These are phyloP conservation scores for Rossbeevera mucosa DNA, from an alignment of 768 basidiomycete genomes.

Conservation along the genomic window DNA sequence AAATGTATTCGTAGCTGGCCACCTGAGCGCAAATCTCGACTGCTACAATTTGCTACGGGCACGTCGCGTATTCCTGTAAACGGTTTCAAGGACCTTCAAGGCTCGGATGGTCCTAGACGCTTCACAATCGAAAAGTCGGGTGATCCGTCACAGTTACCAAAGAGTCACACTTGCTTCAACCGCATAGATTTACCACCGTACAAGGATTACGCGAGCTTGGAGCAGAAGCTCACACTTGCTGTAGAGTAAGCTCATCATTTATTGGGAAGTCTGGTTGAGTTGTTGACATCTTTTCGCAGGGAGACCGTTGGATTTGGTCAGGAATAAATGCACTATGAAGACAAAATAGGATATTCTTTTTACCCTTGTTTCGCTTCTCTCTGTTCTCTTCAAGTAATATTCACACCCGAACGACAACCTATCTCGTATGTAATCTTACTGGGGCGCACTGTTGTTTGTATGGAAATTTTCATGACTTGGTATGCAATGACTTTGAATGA, in stretches of 20 bases:
- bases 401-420: conserved; percentile 17
- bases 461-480: neutral
- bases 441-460: conserved; percentile 16
- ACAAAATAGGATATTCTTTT: conserved; percentile 8
- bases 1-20: conserved; percentile 98
- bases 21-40: conserved; percentile 92
- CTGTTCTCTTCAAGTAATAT: neutral
- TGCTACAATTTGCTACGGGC: conserved; percentile 95
- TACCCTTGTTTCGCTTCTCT: conserved; percentile 6
- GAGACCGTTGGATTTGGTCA: conserved; percentile 95
- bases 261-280: conserved; percentile 4
- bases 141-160: conserved; percentile 92
- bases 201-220: conserved; percentile 89
- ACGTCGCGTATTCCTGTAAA: conserved; percentile 97
- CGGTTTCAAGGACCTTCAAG: conserved; percentile 97
- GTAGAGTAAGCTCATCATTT: conserved; percentile 66
- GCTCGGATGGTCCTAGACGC: conserved; percentile 92
- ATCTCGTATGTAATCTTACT: conserved; percentile 31
- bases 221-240: conserved; percentile 91
- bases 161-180: conserved; percentile 96
- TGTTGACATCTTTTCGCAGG: conserved; percentile 37
- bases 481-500: neutral
- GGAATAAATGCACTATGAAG: conserved; percentile 48
- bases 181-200: conserved; percentile 97
- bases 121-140: conserved; percentile 99